Evolutionary conservation across 805 yeast genomes (phyloP), one percentile per base, ranked within the genome.

Genomic region (Wickerhamomyces canadensis): DNA sequence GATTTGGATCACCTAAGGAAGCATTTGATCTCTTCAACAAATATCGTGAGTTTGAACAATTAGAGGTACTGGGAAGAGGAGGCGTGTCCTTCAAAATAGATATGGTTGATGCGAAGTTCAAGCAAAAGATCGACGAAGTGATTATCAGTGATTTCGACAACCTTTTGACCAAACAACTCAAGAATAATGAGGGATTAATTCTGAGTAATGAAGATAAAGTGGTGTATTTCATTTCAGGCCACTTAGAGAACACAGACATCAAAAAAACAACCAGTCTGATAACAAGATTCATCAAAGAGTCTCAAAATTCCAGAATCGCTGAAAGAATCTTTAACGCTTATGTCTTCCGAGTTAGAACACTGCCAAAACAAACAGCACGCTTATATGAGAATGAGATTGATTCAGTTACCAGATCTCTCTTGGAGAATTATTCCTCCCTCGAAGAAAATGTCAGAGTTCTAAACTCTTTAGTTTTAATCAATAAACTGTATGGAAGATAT

Each of bases 201-300:
- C 33, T 35, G 4, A 37, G 41, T 2, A 41, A 37, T 19, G 41
- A 41, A 18, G 25, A 37, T 4, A 41, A 41, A 17, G n/a, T 41
- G 21, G n/a, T 34, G 13, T 41, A 37, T 15, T 19, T 41, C 13
- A 32, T 40, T 7, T 11, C 28, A 23, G 22, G 25, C 7, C 31
- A 29, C 13, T 25, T 29, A 16, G 28, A 28, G 4, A 6, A 13
- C 5, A 15, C 19, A 14, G 28, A 13, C 1, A 6, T 14, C 14
- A 5, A 12, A 17, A 13, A 4, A 8, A 11, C 34, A n/a, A 34
- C 26, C 10, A 13, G 4, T 9, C 21, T 32, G 18, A 18, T 39
- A 4, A 12, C 12, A 6, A 23, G n/a, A 9, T 25, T 9, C n/a
- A 25, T 25, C 6, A 13, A 25, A 25, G 27, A 25, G n/a, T 11